phyloP scores from a whole-genome alignment of 2,329 filamentous ascomycete genomes.

The Penicillium sp. region DNA sequence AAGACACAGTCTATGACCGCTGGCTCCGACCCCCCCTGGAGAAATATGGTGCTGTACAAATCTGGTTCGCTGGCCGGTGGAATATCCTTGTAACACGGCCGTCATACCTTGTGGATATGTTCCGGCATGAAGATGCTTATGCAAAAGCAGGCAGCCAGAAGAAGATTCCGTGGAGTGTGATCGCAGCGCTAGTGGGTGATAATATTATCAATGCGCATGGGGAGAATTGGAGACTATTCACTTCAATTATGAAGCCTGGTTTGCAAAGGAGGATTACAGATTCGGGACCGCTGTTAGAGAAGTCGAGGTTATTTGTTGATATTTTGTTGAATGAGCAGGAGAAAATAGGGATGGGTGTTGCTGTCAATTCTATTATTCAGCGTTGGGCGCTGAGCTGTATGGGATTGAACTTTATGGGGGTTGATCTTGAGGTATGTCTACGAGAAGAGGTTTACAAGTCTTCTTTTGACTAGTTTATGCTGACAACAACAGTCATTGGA shows the following conservation, averaged over 20 bases:
- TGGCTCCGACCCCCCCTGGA: conserved; percentile 27
- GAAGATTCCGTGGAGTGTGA: conserved; percentile 43
- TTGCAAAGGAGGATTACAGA: conserved; percentile 33
- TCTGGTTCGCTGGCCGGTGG: conserved; percentile 53
- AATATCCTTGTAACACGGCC: conserved; percentile 50
- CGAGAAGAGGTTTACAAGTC: background rate
- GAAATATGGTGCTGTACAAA: conserved; percentile 45
- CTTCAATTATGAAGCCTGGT: conserved; percentile 38
- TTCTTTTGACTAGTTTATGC: background rate
- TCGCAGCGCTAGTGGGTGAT: conserved; percentile 41
- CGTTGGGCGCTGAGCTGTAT: conserved; percentile 29
- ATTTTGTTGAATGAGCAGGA: conserved; percentile 24
- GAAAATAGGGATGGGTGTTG: conserved; percentile 8
- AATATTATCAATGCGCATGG: conserved; percentile 45
- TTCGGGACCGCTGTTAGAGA: conserved; percentile 19
- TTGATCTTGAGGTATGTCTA: conserved; percentile 25
- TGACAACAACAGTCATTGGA: conserved; percentile 20
- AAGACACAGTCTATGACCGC: conserved; percentile 25
- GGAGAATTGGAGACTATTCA: conserved; percentile 38
- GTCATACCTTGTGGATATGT: conserved; percentile 43
- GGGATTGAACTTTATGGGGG: conserved; percentile 26
- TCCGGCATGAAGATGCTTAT: conserved; percentile 32
- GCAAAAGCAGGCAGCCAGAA: conserved; percentile 44
- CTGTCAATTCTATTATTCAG: conserved; percentile 25
- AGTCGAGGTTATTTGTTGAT: conserved; percentile 26